phyloP scores from a whole-genome alignment of 345 rosid species.

The Corchorus capsularis region DNA sequence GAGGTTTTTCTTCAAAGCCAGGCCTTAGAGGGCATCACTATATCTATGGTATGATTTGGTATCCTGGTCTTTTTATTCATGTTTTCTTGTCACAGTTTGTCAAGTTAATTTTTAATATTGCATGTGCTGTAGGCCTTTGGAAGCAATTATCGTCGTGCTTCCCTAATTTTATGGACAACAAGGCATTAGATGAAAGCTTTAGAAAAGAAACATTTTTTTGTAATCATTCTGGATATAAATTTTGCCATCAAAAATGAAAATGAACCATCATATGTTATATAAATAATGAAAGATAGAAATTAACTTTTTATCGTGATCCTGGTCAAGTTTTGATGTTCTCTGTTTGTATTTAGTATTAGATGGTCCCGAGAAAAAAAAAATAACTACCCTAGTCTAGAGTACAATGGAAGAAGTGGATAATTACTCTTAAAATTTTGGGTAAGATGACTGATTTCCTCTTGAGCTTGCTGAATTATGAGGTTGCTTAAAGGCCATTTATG shows the following conservation, averaged over 20 bases:
- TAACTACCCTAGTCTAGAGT: background rate
- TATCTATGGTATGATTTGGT: constrained; percentile 71
- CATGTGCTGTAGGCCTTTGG: background rate
- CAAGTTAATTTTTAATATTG: constrained; percentile 7
- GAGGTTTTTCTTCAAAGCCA: constrained; percentile 96
- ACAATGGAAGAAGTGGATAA: background rate
- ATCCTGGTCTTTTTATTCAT: constrained; percentile 3
- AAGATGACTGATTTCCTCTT: background rate
- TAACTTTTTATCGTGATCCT: background rate
- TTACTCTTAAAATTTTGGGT: constrained; percentile 3
- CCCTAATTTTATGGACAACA: background rate
- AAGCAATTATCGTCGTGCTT: background rate
- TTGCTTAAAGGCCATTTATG: background rate
- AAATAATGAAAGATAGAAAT: background rate
- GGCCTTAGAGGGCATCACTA: constrained; percentile 84
- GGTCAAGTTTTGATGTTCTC: background rate
- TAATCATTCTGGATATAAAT: constrained; percentile 3
- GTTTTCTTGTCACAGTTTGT: background rate
- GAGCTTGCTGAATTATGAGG: background rate
- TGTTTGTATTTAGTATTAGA: background rate
- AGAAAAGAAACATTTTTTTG: background rate
- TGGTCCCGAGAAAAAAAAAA: background rate
- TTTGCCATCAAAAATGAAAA: background rate
- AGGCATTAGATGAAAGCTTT: background rate
- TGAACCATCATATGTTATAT: background rate